These are phyloP conservation scores for Lunularia cruciata DNA, from an alignment of 225 moss, liverwort and hornwort genomes.

Conservation along the genomic window DNA sequence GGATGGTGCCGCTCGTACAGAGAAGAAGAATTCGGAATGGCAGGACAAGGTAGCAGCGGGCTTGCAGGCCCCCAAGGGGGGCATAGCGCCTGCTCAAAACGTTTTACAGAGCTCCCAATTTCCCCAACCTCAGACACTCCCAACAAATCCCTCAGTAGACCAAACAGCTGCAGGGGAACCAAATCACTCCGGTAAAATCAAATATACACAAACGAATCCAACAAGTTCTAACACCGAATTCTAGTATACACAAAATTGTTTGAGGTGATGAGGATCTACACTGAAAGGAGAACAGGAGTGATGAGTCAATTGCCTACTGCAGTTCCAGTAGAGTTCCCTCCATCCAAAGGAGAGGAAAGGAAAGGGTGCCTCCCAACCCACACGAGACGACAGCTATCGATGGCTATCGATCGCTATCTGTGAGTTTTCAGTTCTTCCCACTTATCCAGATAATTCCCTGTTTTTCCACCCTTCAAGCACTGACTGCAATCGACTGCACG, in stretches of 20 bases:
- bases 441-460: conserved; percentile 15
- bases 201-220: not conserved
- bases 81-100: conserved; percentile 26
- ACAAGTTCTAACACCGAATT: not conserved
- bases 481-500: no score
- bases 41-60: conserved; percentile 27
- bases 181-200: not conserved
- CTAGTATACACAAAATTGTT: not conserved
- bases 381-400: not conserved
- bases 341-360: no score
- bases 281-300: no score
- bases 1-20: conserved; percentile 9
- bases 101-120: not conserved
- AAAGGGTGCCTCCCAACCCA: not conserved
- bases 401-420: not conserved
- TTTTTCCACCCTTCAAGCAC: no score
- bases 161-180: no score
- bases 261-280: not conserved
- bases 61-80: conserved; percentile 32
- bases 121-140: not conserved
- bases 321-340: no score
- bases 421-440: not conserved
- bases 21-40: conserved; percentile 22
- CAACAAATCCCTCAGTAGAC: not conserved
- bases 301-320: not conserved